Conservation (phyloP, 2,329 filamentous ascomycete genomes). For the Colletotrichum lupini region DNA sequence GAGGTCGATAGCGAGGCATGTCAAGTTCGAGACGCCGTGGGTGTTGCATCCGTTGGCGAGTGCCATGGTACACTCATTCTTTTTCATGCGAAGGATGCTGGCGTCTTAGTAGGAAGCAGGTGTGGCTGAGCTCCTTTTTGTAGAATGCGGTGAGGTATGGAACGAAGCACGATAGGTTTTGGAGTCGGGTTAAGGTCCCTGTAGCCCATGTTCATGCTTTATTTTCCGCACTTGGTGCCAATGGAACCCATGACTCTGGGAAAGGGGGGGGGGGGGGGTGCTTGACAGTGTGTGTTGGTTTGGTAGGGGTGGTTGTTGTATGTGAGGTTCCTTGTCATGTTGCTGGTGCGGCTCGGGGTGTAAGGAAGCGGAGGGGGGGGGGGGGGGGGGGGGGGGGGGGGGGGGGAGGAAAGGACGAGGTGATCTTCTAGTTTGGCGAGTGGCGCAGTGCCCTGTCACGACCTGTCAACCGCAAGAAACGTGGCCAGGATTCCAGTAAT, state of each 20-base stretch:
- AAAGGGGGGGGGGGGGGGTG: not conserved
- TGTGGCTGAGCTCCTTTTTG: not conserved
- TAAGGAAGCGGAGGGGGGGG: no score
- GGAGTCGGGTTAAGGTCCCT: conserved; percentile 26
- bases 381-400: not conserved
- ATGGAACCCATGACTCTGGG: conserved; percentile 8
- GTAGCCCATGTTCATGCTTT: conserved; percentile 18
- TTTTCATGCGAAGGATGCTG: conserved; percentile 38
- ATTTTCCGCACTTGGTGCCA: conserved; percentile 9
- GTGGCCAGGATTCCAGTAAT: not conserved
- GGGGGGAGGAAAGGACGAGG: not conserved
- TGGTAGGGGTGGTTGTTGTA: no score
- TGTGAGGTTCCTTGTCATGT: no score
- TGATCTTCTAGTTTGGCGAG: not conserved
- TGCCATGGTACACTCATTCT: conserved; percentile 43
- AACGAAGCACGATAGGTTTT: conserved; percentile 18
- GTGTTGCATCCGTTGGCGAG: conserved; percentile 45
- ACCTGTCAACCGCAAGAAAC: not conserved
- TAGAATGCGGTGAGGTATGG: not conserved
- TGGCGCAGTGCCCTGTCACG: conserved; percentile 11
- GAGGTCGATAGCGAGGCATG: conserved; percentile 45
- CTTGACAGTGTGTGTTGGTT: no score
- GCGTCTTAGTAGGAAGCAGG: conserved; percentile 4
- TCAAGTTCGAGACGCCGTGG: conserved; percentile 44
- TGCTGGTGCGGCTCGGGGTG: no score